Percentiles rank a stretch among this genome's conserved stretches.
Conservation (phyloP, 768 basidiomycete species). For the Leccinellum luteum region DNA sequence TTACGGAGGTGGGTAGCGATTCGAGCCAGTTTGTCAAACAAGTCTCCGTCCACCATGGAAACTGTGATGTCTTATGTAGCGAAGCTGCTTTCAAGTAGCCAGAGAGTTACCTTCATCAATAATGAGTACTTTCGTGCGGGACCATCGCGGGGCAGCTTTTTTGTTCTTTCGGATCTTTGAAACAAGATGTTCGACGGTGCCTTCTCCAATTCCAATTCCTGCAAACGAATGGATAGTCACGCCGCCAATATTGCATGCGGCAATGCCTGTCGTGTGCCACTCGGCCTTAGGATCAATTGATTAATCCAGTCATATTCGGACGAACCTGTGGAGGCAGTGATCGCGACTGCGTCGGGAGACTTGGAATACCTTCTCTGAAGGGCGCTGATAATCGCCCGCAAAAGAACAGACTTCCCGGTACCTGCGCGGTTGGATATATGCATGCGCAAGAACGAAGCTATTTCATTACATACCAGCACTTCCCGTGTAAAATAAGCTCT, state of each 20-base stretch:
- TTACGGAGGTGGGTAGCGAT: conserved; percentile 68
- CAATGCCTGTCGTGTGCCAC: conserved; percentile 58
- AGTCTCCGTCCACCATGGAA: conserved; percentile 93
- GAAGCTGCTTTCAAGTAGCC: background rate
- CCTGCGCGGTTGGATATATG: conserved; percentile 45
- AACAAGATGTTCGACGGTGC: conserved; percentile 57
- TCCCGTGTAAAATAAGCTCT: conserved; percentile 93
- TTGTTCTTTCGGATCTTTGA: conserved; percentile 75
- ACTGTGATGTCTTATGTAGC: conserved; percentile 46
- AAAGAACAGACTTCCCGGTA: conserved; percentile 93
- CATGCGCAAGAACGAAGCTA: conserved; percentile 15
- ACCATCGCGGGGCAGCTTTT: conserved; percentile 80
- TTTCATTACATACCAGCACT: conserved; percentile 72
- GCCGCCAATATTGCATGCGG: conserved; percentile 97
- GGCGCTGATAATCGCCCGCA: conserved; percentile 84
- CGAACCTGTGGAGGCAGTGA: conserved; percentile 91
- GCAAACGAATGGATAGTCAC: conserved; percentile 94
- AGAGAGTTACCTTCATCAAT: conserved; percentile 66
- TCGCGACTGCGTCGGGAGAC: conserved; percentile 72
- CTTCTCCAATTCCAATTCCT: conserved; percentile 86
- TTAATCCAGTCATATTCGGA: background rate
- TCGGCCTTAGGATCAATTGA: background rate
- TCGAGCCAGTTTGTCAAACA: conserved; percentile 85
- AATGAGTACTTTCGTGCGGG: conserved; percentile 78
- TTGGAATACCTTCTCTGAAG: conserved; percentile 56